A percentile compares a stretch with the other conserved stretches of the same genome.
Conservation (phyloP, 2,329 filamentous ascomycete species). For the Drechslerella dactyloides region DNA sequence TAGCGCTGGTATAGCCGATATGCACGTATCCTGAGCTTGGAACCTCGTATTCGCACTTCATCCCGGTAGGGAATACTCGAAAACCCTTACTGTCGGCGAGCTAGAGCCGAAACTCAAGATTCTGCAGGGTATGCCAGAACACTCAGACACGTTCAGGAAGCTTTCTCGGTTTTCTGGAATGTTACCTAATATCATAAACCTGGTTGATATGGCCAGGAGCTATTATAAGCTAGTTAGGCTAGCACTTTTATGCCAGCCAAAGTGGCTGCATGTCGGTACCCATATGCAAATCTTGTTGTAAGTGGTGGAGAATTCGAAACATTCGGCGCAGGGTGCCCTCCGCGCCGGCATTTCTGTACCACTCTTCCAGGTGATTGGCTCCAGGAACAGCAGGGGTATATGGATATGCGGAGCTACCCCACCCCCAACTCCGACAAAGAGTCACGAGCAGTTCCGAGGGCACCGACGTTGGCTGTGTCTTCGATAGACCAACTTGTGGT, state of each 20-base stretch:
- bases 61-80: constrained; percentile 42
- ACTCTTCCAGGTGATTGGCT: background rate
- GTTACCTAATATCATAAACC: background rate
- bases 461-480: background rate
- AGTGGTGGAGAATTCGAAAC: constrained; percentile 1
- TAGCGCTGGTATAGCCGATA: constrained; percentile 18
- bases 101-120: constrained; percentile 26
- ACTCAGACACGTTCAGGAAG: background rate
- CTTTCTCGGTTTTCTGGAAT: background rate
- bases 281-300: background rate
- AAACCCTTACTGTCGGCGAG: constrained; percentile 34
- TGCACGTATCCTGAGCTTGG: constrained; percentile 8
- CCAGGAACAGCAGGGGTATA: constrained; percentile 1
- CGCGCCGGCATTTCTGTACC: background rate
- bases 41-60: constrained; percentile 32
- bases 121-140: constrained; percentile 15
- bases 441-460: background rate
- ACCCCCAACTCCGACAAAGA: constrained; percentile 36
- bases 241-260: background rate
- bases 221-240: background rate
- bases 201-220: background rate
- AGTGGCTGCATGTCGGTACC: background rate
- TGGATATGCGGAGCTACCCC: constrained; percentile 34
- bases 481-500: too few relatives aligned
- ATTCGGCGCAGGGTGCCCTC: background rate